Percentiles rank a stretch among this genome's conserved stretches.
Evolutionary conservation across 768 basidiomycete genomes (phyloP).

Genomic region (Suillus cothurnatus): DNA sequence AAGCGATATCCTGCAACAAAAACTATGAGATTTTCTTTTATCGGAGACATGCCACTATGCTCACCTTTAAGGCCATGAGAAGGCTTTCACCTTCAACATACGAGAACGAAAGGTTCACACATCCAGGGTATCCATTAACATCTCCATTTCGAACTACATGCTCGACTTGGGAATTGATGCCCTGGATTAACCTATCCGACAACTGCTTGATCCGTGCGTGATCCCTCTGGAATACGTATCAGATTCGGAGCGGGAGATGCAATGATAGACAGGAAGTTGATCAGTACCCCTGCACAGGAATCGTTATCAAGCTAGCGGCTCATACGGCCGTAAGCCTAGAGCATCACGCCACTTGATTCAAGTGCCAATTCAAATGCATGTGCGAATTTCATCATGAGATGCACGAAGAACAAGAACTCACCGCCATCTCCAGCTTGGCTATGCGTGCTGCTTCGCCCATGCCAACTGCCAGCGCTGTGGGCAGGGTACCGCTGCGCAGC

Average conservation of each 20-base stretch:
- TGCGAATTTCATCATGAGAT: slow-evolving; percentile 50
- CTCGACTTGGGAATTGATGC: slow-evolving; percentile 83
- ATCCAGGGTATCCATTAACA: slow-evolving; percentile 88
- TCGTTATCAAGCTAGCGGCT: slow-evolving; percentile 63
- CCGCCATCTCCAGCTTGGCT: slow-evolving; percentile 89
- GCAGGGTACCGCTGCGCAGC: slow-evolving; percentile 90
- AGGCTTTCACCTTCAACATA: slow-evolving; percentile 98
- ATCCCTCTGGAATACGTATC: slow-evolving; percentile 59
- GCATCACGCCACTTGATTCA: slow-evolving; percentile 48
- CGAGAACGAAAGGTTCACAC: slow-evolving; percentile 92
- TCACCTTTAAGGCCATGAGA: slow-evolving; percentile 94
- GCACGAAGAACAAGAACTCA: slow-evolving; percentile 49
- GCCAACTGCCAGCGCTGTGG: slow-evolving; percentile 86
- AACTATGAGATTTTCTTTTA: slow-evolving; percentile 2
- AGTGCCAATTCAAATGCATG: slow-evolving; percentile 28
- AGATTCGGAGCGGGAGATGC: slow-evolving; percentile 9
- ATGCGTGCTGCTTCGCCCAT: slow-evolving; percentile 94
- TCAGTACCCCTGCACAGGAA: slow-evolving; percentile 95
- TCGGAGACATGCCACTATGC: slow-evolving; percentile 14
- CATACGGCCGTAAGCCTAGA: slow-evolving; percentile 14
- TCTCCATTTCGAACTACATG: slow-evolving; percentile 96
- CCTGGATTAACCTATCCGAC: slow-evolving; percentile 77
- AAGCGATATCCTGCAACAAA: slow-evolving; percentile 77
- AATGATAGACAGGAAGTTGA: background rate
- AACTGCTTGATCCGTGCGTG: slow-evolving; percentile 72